Base-by-base conservation (phyloP, 2,329 filamentous ascomycete genomes). In the Cadophora sp. region DNA sequence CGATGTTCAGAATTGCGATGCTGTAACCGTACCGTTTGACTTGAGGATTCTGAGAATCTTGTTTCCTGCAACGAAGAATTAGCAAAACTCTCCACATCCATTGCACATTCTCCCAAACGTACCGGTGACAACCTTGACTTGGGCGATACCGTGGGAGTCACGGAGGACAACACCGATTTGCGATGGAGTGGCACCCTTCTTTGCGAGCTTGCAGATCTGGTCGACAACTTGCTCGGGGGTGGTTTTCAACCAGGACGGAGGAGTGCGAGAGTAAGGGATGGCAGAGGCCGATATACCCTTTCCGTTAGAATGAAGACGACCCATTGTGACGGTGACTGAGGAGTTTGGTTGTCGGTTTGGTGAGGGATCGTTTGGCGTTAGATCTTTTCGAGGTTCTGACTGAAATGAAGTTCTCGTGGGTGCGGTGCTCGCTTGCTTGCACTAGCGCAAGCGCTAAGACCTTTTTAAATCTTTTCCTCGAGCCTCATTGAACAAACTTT, bases 21-120 rank as follows among this genome's bases (percentile, higher is more conserved):
- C 50, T 65, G 65, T 64, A 72, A 87, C 84, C 91, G 86, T 98
- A 98, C 96, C 96, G 84, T 88, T 92, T 79, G 92, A 92, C 91
- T 97, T 98, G 79, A 99, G 90, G 86, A 99, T 98, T 84, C 96
- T 92, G 81, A 99, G 93, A 83, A 99, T 97, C 90, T 97, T 97
- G 93, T 99, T 99, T 86, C 96, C 95, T 94, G 77, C 75, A 74
- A 58, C 76, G 72, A 68, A 85, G 81, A 43, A 75, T 76, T 69
- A 77, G 73, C 29, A 69, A 26, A 9, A 19, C 6, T 6, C 12
- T 31, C 19, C 53, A 9, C 24, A 61, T 26, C 12, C n/a, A 75
- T 72, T 71, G n/a, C 50, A 19, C 9, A 58, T 12, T 9, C 12
- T 51, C 43, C 56, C 26, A 50, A 12, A 76, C 91, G 80, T 92